Base-by-base conservation (phyloP, 2,329 filamentous ascomycete genomes). In the Monosporascus sp. region DNA sequence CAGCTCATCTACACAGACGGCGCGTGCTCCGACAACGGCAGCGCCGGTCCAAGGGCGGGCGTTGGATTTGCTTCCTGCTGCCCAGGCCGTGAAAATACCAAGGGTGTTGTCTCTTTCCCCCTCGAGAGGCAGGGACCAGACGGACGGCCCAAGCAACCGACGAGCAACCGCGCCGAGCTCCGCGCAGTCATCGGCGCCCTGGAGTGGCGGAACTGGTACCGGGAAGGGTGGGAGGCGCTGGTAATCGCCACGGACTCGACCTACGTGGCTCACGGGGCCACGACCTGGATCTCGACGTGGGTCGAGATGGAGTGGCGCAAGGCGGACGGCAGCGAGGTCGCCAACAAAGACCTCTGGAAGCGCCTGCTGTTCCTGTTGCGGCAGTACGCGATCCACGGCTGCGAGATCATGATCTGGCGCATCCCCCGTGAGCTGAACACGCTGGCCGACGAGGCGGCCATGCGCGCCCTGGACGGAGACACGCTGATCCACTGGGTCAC, bases 121-220 rank as follows among this genome's bases (percentile, higher is more conserved):
- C 65, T 76, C 2, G 74, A 76, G 57, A 58, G 59, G 11, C 44
- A 61, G 31, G 71, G 73, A 1, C 73, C 73, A 0, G 58, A 50
- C 9, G 70, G 67, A 17, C 61, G 70, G 8, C 20, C 50, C 27
- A 57, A 50, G 6, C 25, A 49, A 3, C 53, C 57, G 22, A 79
- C 73, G 5, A 76, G 70, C 58, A 76, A 76, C 53, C 68, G 76
- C 1, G 77, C 76, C 9, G 74, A 78, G 57, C 67, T 79, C 2
- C 72, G 75, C 20, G 62, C 62, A 8, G 59, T 62, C 7, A 73
- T 77, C 38, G 73, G 69, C 7, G 77, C 72, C n/a, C 67, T 77
- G 8, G 62, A 69, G 48, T 74, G 41, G 41, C 41, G 41, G 41
- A 20, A 15, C 11, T 54, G 49, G 51, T 56, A 48, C 25, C 31